phyloP scores from a whole-genome alignment of 805 yeast species.

The Monosporozyma aerobia region DNA sequence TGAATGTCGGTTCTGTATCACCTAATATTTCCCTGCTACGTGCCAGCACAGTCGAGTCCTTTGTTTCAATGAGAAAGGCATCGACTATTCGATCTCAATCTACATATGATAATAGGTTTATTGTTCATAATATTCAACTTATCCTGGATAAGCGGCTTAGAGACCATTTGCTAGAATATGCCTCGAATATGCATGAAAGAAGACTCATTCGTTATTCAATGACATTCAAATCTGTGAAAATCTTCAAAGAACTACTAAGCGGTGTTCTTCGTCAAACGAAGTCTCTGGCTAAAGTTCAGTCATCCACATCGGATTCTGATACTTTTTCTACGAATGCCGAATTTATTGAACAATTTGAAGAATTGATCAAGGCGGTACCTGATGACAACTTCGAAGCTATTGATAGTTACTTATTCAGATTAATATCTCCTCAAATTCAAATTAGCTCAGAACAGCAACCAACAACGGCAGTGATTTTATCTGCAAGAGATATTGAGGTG shows the following conservation, averaged over 20 bases:
- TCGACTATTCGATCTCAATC: slow-evolving; percentile 23
- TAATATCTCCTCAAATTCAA: slow-evolving; percentile 58
- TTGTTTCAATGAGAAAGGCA: slow-evolving; percentile 24
- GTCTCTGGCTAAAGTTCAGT: slow-evolving; percentile 3
- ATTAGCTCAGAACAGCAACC: slow-evolving; percentile 38
- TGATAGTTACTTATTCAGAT: slow-evolving; percentile 43
- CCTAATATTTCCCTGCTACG: slow-evolving; percentile 7
- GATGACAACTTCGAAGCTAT: slow-evolving; percentile 34
- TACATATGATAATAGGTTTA: slow-evolving; percentile 47
- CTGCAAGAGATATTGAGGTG: slow-evolving; percentile 51
- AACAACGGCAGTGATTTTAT: slow-evolving; percentile 40
- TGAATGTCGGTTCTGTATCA: slow-evolving; percentile 4
- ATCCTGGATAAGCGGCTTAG: slow-evolving; percentile 46
- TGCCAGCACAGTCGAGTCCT: slow-evolving; percentile 24
- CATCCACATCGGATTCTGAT: slow-evolving; percentile 15
- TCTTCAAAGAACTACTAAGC: slow-evolving; percentile 35
- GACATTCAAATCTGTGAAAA: slow-evolving; percentile 41
- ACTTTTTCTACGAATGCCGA: slow-evolving; percentile 22
- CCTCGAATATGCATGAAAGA: slow-evolving; percentile 36
- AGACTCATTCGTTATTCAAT: slow-evolving; percentile 37
- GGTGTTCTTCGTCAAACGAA: slow-evolving; percentile 14
- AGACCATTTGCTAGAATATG: slow-evolving; percentile 40
- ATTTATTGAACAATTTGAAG: slow-evolving; percentile 38
- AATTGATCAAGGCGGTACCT: slow-evolving; percentile 35
- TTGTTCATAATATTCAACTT: slow-evolving; percentile 45